These are phyloP conservation scores for Adansonia madagascariensis DNA, from an alignment of 441 rosid species.

Conservation along the genomic window DNA sequence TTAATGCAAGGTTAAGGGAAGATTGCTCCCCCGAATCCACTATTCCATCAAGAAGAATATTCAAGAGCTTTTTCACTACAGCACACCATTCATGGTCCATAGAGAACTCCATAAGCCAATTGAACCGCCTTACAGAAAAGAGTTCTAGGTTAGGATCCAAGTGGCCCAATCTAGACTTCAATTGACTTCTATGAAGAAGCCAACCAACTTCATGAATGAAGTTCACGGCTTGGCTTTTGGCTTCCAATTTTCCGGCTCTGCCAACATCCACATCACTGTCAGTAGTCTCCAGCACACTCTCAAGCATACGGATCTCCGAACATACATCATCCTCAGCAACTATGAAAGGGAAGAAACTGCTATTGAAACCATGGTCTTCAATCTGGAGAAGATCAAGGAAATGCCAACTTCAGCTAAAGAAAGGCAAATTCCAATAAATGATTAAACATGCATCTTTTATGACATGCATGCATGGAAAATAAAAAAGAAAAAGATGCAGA, in stretches of 20 bases:
- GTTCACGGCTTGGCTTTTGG: conserved; percentile 71
- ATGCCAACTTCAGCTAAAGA: conserved; percentile 28
- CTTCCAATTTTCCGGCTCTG: conserved; percentile 41
- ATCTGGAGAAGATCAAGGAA: conserved; percentile 54
- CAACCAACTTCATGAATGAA: conserved; percentile 92
- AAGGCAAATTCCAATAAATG: conserved; percentile 8
- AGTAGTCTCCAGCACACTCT: conserved; percentile 55
- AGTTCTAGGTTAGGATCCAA: conserved; percentile 61
- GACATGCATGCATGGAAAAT: background rate
- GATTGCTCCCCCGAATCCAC: conserved; percentile 61
- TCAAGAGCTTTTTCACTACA: conserved; percentile 75
- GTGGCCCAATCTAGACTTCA: conserved; percentile 56
- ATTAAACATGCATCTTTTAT: conserved; percentile 1
- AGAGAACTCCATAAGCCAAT: conserved; percentile 85
- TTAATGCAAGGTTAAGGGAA: conserved; percentile 48
- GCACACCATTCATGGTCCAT: conserved; percentile 94
- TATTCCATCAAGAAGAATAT: conserved; percentile 58
- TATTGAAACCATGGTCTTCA: conserved; percentile 76
- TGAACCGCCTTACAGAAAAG: conserved; percentile 71
- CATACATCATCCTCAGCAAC: conserved; percentile 81
- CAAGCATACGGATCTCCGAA: conserved; percentile 77
- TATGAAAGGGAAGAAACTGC: conserved; percentile 90
- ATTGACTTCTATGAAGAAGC: conserved; percentile 81
- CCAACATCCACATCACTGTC: conserved; percentile 49
- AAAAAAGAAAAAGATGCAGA: background rate